These are phyloP conservation scores for Erigeron canadensis DNA, from an alignment of 129 eudicot genomes.

Conservation along the genomic window DNA sequence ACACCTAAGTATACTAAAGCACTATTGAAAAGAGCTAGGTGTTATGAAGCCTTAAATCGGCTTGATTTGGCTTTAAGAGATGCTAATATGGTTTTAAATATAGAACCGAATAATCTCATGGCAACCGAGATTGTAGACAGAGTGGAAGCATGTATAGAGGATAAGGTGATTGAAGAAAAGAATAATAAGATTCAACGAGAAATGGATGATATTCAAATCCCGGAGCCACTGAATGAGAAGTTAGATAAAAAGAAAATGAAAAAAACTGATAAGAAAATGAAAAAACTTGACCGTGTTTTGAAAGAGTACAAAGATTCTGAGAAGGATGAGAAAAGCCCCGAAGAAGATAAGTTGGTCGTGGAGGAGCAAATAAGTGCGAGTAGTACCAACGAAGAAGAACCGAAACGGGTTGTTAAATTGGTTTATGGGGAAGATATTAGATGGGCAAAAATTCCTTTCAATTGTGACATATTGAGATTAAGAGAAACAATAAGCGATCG, in stretches of 20 bases:
- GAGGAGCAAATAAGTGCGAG: constrained; percentile 49
- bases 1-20: constrained; percentile 86
- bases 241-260: constrained; percentile 48
- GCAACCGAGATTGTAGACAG: constrained; percentile 76
- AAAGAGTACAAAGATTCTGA: constrained; percentile 30
- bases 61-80: constrained; percentile 81
- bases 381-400: constrained; percentile 40
- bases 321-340: constrained; percentile 49
- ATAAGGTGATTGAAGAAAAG: constrained; percentile 34
- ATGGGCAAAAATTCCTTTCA: constrained; percentile 73
- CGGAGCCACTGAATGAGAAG: constrained; percentile 40
- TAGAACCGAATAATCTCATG: constrained; percentile 82
- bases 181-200: constrained; percentile 23
- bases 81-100: constrained; percentile 45
- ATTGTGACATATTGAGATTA: constrained; percentile 58
- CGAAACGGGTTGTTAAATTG: constrained; percentile 58
- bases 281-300: constrained; percentile 19
- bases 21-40: constrained; percentile 89
- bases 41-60: constrained; percentile 78
- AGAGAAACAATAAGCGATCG: constrained; percentile 75
- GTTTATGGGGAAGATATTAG: constrained; percentile 94
- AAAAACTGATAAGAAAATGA: constrained; percentile 23
- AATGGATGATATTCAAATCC: constrained; percentile 35
- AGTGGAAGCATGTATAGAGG: constrained; percentile 44
- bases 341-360: constrained; percentile 76